Evolutionary conservation across 2,329 filamentous ascomycete genomes (phyloP), one percentile per base, ranked within the genome.

Genomic region (Aureobasidium leucospermi): DNA sequence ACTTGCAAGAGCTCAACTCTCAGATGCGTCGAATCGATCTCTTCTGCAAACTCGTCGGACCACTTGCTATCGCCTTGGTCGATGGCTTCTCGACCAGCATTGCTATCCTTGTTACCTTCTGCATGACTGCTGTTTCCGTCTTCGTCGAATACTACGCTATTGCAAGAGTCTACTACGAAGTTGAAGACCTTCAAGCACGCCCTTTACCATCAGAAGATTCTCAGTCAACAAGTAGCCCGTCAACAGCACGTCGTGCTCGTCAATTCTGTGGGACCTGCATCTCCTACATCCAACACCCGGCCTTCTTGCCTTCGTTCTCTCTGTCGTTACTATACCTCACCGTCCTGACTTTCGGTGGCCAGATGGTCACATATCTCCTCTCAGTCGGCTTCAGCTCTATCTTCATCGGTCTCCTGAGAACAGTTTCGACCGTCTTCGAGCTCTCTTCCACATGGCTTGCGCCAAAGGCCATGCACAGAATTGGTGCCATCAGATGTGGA

Each of bases 301-400:
- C 80, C 0, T 81, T 87, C 62, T 71, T 85, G 0, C 80, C 85
- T 0, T 88, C 85, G 0, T 76, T 88, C 52, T 75, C 84, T 0
- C 73, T 81, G 0, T 76, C 82, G 0, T 69, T 87, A 0, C 78
- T 87, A 1, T 87, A 87, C 66, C 74, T 87, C 51, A 87, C 82
- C 0, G 82, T 85, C 0, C 71, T 85, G 3, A 79, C 76, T 6
- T 84, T 85, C 64, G 74, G 75, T 0, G 83, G 82, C 0, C 84
- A 85, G 65, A 86, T 87, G 82, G 75, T 85, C 57, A 85, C 85
- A 0, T 87, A 83, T 64, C 76, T 88, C 2, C 71, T 86, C 5
- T 76, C 81, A 0, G 68, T 76, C 3, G 81, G 81, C 23, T 80
- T 80, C 65, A 79, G 71, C 1, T 75, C 81, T 0, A 66, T 73